Conservation (phyloP, 805 yeast genomes). For the Danielozyma ontarioensis region DNA sequence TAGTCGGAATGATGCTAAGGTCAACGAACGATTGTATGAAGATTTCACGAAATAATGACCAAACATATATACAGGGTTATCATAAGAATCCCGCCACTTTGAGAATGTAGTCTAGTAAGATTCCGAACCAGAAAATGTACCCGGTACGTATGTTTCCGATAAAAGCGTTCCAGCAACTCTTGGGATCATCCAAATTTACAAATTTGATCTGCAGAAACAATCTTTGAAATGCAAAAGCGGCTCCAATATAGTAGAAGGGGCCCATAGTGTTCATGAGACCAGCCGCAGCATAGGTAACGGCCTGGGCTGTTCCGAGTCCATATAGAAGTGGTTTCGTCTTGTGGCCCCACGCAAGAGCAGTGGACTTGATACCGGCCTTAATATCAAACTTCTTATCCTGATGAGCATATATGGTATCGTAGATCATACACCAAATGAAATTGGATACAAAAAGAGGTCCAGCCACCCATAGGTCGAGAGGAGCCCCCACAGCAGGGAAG, state of each 20-base stretch:
- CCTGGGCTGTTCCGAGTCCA: slow-evolving; percentile 63
- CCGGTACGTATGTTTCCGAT: slow-evolving; percentile 75
- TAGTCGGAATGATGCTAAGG: slow-evolving; percentile 22
- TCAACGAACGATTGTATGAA: slow-evolving; percentile 13
- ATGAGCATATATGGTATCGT: slow-evolving; percentile 96
- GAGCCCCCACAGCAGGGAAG: slow-evolving; percentile 90
- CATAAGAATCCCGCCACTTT: slow-evolving; percentile 42
- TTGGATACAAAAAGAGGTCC: slow-evolving; percentile 71
- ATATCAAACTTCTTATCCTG: slow-evolving; percentile 90
- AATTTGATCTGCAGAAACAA: slow-evolving; percentile 60
- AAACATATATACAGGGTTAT: slow-evolving; percentile 3
- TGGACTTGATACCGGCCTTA: slow-evolving; percentile 87
- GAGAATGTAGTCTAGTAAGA: slow-evolving; percentile 59
- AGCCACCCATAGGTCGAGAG: slow-evolving; percentile 69
- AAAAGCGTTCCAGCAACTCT: slow-evolving; percentile 79
- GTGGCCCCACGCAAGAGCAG: slow-evolving; percentile 93
- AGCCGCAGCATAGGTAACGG: slow-evolving; percentile 56
- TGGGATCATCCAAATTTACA: slow-evolving; percentile 77
- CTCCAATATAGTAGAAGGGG: slow-evolving; percentile 71
- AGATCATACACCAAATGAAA: slow-evolving; percentile 89
- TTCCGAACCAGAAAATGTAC: slow-evolving; percentile 58
- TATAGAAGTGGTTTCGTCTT: slow-evolving; percentile 66
- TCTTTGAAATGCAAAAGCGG: slow-evolving; percentile 64
- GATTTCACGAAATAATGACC: slow-evolving; percentile 12
- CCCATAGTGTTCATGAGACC: slow-evolving; percentile 80